These are phyloP conservation scores for Olyra latifolia DNA, from an alignment of 176 grass and related monocot genomes.

Conservation along the genomic window DNA sequence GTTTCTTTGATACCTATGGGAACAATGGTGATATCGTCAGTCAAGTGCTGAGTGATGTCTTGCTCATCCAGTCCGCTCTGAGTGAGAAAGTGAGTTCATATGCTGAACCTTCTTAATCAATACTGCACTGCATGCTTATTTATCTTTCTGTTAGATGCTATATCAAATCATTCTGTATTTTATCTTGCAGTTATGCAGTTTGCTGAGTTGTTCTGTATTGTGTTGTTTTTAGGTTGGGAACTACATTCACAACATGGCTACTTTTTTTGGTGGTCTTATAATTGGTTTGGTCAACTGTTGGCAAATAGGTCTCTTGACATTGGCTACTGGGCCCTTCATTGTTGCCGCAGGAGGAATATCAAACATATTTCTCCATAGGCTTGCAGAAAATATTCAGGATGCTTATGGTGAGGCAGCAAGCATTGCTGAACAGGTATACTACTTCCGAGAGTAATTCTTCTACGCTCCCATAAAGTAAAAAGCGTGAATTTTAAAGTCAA, in stretches of 20 bases:
- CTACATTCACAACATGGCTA: conserved; percentile 99
- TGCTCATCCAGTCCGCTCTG: conserved; percentile 94
- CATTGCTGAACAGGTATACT: conserved; percentile 95
- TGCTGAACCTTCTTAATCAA: background rate
- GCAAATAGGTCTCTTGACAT: conserved; percentile 91
- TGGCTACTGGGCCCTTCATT: conserved; percentile 96
- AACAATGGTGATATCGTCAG: conserved; percentile 99
- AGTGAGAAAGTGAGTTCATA: conserved; percentile 82
- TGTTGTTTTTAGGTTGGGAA: conserved; percentile 73
- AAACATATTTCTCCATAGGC: conserved; percentile 98
- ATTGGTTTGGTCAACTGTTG: conserved; percentile 98
- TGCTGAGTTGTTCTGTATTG: background rate
- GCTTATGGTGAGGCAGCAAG: conserved; percentile 98
- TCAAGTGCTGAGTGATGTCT: conserved; percentile 97
- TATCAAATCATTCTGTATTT: background rate
- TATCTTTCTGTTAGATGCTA: background rate
- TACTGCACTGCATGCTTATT: background rate
- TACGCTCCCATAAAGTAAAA: background rate
- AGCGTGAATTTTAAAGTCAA: background rate
- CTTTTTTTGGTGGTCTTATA: conserved; percentile 89
- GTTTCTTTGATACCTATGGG: conserved; percentile 98
- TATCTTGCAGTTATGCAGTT: background rate
- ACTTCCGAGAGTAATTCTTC: background rate
- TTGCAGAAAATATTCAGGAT: conserved; percentile 99
- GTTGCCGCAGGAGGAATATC: conserved; percentile 99